Evolutionary conservation across 768 basidiomycete species (phyloP).

Genomic region (Hydnum rufescens): DNA sequence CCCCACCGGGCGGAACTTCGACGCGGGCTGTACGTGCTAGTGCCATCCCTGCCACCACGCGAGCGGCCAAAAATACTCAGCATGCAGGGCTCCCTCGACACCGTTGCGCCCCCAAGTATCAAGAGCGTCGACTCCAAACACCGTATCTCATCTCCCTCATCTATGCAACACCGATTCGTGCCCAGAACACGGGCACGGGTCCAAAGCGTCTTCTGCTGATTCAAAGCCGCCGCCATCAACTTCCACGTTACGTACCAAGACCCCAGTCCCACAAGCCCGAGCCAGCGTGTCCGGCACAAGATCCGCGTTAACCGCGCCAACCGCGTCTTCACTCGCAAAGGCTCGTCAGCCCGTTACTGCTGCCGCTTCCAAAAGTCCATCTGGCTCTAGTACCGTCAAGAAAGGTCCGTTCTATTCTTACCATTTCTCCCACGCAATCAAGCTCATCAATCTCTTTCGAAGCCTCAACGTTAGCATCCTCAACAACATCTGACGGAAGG

Average conservation of each 20-base stretch:
- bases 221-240: background rate
- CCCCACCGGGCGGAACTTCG: too few species aligned
- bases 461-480: background rate
- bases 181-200: background rate
- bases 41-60: too few species aligned
- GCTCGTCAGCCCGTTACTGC: background rate
- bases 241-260: background rate
- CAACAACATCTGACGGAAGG: conserved; percentile 14
- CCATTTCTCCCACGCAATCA: background rate
- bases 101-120: too few species aligned
- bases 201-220: too few species aligned
- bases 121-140: too few species aligned
- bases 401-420: background rate
- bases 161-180: background rate
- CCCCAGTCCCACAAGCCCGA: background rate
- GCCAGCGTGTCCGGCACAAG: background rate
- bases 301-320: background rate
- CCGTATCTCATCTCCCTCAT: background rate
- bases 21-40: too few species aligned
- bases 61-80: too few species aligned
- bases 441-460: background rate
- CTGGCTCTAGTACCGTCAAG: too few species aligned
- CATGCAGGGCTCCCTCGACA: too few species aligned
- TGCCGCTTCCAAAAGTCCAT: too few species aligned
- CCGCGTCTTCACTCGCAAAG: background rate